Percentiles rank a stretch among this genome's conserved stretches.
Evolutionary conservation across 73 alveolate species (phyloP).

Genomic region (Halteria grandinella): DNA sequence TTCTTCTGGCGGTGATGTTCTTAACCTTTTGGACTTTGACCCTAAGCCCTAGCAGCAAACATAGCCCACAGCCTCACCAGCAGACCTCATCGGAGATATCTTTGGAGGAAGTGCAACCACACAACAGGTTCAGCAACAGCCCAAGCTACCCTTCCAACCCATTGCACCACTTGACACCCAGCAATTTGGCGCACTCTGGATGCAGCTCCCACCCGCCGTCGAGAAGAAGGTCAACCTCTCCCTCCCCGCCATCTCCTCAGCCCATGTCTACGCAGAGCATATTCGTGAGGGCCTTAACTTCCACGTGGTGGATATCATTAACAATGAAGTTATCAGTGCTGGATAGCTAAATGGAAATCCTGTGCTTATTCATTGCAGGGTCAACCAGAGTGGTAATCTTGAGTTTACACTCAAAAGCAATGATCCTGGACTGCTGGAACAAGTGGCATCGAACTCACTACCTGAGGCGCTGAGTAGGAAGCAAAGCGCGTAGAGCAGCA

Average conservation of each 20-base stretch:
- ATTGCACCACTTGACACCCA: no score
- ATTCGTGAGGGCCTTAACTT: constrained; percentile 63
- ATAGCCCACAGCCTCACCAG: constrained; percentile 4
- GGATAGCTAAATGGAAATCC: constrained; percentile 65
- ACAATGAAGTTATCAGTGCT: constrained; percentile 84
- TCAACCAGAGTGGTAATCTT: constrained; percentile 58
- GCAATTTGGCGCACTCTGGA: constrained; percentile 84
- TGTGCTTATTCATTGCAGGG: constrained; percentile 74
- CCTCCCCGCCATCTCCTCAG: constrained; percentile 53
- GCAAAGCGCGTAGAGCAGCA: no score
- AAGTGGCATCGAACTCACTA: no score
- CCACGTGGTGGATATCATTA: constrained; percentile 80
- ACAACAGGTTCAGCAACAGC: no score
- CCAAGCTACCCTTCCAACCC: no score
- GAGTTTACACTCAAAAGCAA: constrained; percentile 34
- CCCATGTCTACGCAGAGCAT: constrained; percentile 70
- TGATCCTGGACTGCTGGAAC: no score
- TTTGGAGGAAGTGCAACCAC: constrained; percentile 68
- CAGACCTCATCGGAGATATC: constrained; percentile 70
- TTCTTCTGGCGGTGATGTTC: no score
- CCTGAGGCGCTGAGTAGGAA: no score
- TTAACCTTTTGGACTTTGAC: no score
- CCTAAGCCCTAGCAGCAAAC: no score
- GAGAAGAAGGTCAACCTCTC: constrained; percentile 67
- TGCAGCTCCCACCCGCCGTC: constrained; percentile 59